Base-by-base conservation (phyloP, 2,329 filamentous ascomycete species). In the Ascochyta viciae-villosae region DNA sequence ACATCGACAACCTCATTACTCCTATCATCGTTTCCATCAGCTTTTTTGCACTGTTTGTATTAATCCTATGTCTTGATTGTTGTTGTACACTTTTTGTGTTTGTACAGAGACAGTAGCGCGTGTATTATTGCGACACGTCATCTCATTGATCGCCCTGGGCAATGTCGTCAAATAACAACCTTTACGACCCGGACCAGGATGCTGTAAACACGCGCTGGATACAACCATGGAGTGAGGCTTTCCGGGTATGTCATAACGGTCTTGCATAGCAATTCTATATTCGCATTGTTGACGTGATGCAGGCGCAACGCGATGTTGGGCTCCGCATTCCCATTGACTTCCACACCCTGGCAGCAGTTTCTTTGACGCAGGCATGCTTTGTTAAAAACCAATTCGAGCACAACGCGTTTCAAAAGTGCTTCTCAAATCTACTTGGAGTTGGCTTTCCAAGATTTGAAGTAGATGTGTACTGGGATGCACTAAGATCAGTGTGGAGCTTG, bases 381-480 rank as follows among this genome's bases (percentile, higher is more conserved):
- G 74, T 77, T 8, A 64, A 80, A 51, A 75, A 78, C 6, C 73
- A 78, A n/a, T 89, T 84, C 69, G 81, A 85, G 60, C 78, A 82
- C 63, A 71, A 76, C 26, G 77, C 78, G 3, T 79, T 81, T 15
- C 76, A 77, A 34, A 80, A 77, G 68, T 89, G 87, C 72, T 75
- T 89, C 33, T 88, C 85, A 4, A 88, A 88, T 68, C 77, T 89
- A 1, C 75, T 89, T 26, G 81, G 82, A 0, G 74, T 82, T n/a
- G 85, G 85, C 5, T 88, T 86, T 63, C 79, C 81, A 35, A 79
- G 83, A 40, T 78, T 88, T 41, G 74, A 83, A 39, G 72, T 88
- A 26, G 87, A 89, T 68, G 63, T 88, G 12, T 89, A 87, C 65
- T 89, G 87, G 87, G 86, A 88, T 60, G 66, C 79, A 23, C 77